These are phyloP conservation scores for Chiua virens DNA, from an alignment of 768 basidiomycete species.

Conservation along the genomic window DNA sequence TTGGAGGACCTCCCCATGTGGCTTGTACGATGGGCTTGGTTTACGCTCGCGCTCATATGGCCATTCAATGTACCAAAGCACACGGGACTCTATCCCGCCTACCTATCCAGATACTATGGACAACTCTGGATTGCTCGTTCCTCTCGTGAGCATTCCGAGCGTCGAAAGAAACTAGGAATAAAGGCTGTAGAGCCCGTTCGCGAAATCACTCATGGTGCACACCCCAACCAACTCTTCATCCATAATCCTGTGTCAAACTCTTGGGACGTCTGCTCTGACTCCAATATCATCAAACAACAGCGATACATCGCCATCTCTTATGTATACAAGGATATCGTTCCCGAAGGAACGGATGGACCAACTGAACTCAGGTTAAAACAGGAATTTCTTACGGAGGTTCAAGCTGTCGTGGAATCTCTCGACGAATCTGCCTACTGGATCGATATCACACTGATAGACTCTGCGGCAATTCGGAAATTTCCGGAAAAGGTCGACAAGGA, in stretches of 20 bases:
- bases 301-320: slow-evolving; percentile 23
- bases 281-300: slow-evolving; percentile 4
- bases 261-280: slow-evolving; percentile 4
- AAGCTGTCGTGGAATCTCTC: slow-evolving; percentile 5
- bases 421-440: slow-evolving; percentile 21
- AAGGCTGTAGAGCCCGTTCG: slow-evolving; percentile 1
- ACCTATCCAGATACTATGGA: slow-evolving; percentile 18
- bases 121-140: slow-evolving; percentile 26
- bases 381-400: slow-evolving; percentile 6
- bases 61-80: slow-evolving; percentile 2
- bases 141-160: slow-evolving; percentile 21
- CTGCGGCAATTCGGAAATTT: not conserved
- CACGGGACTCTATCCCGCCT: slow-evolving; percentile 14
- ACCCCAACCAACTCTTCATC: slow-evolving; percentile 20
- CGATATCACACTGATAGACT: slow-evolving; percentile 9
- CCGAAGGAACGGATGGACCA: not conserved
- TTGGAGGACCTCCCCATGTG: slow-evolving; percentile 2
- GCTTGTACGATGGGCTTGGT: slow-evolving; percentile 17
- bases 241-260: slow-evolving; percentile 2
- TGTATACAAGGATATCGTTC: slow-evolving; percentile 10
- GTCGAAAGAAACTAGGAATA: not conserved
- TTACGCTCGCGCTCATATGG: slow-evolving; percentile 16
- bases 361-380: not conserved
- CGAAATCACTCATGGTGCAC: slow-evolving; percentile 8
- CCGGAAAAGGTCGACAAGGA: slow-evolving; percentile 12